These are phyloP conservation scores for Solanum virginianum DNA, from an alignment of 257 asterid species.

Conservation along the genomic window DNA sequence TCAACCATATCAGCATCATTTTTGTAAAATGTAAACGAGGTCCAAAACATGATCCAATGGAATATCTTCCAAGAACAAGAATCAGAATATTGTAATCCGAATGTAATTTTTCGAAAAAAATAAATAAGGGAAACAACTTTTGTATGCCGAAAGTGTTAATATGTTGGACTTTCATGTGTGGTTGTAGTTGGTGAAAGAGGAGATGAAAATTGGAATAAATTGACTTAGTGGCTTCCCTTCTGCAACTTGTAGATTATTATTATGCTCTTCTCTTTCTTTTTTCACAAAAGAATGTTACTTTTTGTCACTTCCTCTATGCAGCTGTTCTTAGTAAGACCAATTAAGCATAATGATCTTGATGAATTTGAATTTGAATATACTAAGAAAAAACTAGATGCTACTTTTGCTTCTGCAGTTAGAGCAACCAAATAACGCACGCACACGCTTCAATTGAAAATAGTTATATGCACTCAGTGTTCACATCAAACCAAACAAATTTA, in stretches of 20 bases:
- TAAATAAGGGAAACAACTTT: not conserved
- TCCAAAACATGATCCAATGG: not conserved
- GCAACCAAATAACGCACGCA: not conserved
- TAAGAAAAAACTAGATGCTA: not conserved
- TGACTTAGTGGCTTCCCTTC: constrained; percentile 9
- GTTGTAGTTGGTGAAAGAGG: constrained; percentile 7
- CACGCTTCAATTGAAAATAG: not conserved
- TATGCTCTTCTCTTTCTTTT: not conserved
- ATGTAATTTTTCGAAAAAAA: not conserved
- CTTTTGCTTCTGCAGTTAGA: not conserved
- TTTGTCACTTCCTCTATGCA: not conserved
- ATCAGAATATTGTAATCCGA: constrained; percentile 12
- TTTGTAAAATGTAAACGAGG: not conserved
- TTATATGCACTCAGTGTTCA: not conserved
- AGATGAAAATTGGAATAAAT: constrained; percentile 11
- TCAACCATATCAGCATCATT: not conserved
- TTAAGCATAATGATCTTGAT: not conserved
- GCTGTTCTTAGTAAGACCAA: not conserved
- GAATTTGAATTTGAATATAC: not conserved
- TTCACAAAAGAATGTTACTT: not conserved
- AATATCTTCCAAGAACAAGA: constrained; percentile 1
- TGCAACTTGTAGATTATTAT: constrained; percentile 21
- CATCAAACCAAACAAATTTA: not conserved
- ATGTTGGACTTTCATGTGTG: constrained; percentile 2
- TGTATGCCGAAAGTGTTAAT: constrained; percentile 16